Percentiles rank a stretch among this genome's conserved stretches.
phyloP scores from a whole-genome alignment of 306 rosid species.

The Crataegus laevigata region DNA sequence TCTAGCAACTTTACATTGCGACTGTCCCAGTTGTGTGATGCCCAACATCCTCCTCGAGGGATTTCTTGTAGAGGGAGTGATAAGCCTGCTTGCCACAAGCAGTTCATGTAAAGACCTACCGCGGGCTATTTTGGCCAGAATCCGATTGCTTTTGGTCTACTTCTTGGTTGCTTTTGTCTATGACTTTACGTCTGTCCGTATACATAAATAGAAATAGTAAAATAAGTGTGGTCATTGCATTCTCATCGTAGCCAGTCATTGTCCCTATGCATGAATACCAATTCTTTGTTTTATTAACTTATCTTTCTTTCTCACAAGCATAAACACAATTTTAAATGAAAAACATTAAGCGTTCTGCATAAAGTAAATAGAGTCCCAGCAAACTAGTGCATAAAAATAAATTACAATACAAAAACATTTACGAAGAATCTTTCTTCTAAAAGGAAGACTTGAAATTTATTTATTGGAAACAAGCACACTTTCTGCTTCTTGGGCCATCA shows the following conservation, averaged over 20 bases:
- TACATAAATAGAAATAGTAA: too few relatives aligned
- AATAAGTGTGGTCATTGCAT: too few relatives aligned
- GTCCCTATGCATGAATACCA: too few relatives aligned
- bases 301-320: too few relatives aligned
- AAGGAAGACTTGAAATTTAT: not conserved
- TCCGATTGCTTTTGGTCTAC: conserved; percentile 32
- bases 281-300: too few relatives aligned
- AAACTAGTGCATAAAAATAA: not conserved
- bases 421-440: not conserved
- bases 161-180: not conserved
- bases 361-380: too few relatives aligned
- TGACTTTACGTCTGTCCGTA: too few relatives aligned
- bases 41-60: conserved; percentile 57
- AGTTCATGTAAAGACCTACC: conserved; percentile 29
- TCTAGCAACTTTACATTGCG: too few relatives aligned
- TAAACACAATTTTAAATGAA: too few relatives aligned
- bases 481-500: not conserved
- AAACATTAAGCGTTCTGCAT: too few relatives aligned
- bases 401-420: not conserved
- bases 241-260: too few relatives aligned
- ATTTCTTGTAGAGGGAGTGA: conserved; percentile 40
- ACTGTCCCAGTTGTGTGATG: conserved; percentile 30
- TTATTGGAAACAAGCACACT: too few relatives aligned
- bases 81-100: conserved; percentile 34
- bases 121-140: conserved; percentile 31